Conservation (phyloP, 805 yeast genomes). For the Yamadazyma kitorensis region DNA sequence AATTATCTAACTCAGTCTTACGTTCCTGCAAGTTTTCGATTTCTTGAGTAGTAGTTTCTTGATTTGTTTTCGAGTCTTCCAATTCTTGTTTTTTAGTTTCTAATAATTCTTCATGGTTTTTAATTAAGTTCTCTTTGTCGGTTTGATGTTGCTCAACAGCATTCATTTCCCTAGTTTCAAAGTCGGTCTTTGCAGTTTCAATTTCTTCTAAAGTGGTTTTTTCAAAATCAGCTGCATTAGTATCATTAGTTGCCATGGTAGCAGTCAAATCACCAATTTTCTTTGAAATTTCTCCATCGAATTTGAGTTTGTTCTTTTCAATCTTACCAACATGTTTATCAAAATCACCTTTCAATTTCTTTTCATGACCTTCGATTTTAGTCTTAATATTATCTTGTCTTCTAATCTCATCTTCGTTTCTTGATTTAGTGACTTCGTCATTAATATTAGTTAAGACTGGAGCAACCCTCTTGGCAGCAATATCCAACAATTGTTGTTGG, state of each 20-base stretch:
- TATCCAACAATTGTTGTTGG: slow-evolving; percentile 52
- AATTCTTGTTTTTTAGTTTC: slow-evolving; percentile 44
- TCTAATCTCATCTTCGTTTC: slow-evolving; percentile 42
- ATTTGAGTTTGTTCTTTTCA: slow-evolving; percentile 34
- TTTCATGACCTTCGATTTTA: slow-evolving; percentile 34
- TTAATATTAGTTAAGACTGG: slow-evolving; percentile 53
- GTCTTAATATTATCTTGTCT: slow-evolving; percentile 36
- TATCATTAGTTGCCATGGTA: slow-evolving; percentile 25
- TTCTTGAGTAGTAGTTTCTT: slow-evolving; percentile 40
- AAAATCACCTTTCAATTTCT: slow-evolving; percentile 33
- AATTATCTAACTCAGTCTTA: slow-evolving; percentile 38
- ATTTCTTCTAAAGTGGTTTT: slow-evolving; percentile 41
- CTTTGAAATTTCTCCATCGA: slow-evolving; percentile 40
- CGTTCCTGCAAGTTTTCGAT: slow-evolving; percentile 45
- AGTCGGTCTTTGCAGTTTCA: slow-evolving; percentile 43
- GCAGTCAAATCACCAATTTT: slow-evolving; percentile 24
- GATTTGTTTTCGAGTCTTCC: slow-evolving; percentile 39
- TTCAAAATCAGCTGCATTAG: slow-evolving; percentile 36
- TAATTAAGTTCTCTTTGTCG: slow-evolving; percentile 41
- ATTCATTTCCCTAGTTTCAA: slow-evolving; percentile 42
- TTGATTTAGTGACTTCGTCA: slow-evolving; percentile 44
- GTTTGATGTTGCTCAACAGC: slow-evolving; percentile 46
- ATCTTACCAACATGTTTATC: slow-evolving; percentile 36
- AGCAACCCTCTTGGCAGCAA: slow-evolving; percentile 54
- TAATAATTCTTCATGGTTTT: slow-evolving; percentile 44